These are phyloP conservation scores for Setaria italica DNA, from an alignment of 202 grass and related monocot genomes.

Conservation along the genomic window DNA sequence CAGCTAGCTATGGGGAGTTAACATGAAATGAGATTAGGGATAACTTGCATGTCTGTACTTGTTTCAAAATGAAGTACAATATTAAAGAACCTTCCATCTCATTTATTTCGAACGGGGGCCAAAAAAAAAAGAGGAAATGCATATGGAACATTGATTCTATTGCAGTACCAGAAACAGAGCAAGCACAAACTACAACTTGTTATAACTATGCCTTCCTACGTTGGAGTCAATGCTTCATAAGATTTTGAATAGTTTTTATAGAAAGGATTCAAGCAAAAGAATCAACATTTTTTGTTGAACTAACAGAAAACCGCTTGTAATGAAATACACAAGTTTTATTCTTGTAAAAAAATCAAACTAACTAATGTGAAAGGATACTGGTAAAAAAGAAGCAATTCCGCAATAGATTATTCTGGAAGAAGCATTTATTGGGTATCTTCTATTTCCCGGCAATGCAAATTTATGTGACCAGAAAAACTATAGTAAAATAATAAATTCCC, in stretches of 20 bases:
- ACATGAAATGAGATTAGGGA: neutral
- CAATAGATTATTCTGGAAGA: neutral
- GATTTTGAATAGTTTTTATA: neutral
- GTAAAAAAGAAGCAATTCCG: neutral
- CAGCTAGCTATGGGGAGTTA: neutral
- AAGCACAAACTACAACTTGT: neutral
- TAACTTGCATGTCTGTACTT: neutral
- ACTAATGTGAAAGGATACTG: neutral
- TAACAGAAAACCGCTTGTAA: neutral
- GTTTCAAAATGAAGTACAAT: neutral
- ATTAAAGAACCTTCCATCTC: neutral
- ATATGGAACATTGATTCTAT: neutral
- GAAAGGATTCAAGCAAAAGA: neutral
- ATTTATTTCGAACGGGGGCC: neutral
- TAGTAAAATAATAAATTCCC: conserved; percentile 27
- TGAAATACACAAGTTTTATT: neutral
- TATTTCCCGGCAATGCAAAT: conserved; percentile 11
- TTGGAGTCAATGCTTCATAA: neutral
- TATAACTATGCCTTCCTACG: neutral
- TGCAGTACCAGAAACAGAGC: neutral
- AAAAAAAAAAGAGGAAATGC: neutral
- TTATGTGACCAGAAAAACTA: conserved; percentile 6
- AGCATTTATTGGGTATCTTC: conserved; percentile 25
- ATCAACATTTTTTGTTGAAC: neutral
- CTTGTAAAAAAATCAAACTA: neutral